phyloP scores from a whole-genome alignment of 225 moss, liverwort and hornwort genomes.

The Climacium dendroides region DNA sequence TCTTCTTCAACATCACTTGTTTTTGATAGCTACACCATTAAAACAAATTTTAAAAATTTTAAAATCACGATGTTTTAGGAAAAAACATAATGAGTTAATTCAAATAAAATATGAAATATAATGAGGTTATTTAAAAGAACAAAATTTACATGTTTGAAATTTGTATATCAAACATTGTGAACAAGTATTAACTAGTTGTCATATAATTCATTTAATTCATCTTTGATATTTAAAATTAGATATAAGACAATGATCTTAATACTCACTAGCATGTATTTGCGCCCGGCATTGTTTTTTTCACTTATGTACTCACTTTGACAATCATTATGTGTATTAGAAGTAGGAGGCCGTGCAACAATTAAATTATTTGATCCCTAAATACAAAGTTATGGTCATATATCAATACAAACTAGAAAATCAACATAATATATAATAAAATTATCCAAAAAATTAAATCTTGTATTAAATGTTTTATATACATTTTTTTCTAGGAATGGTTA shows the following conservation, averaged over 20 bases:
- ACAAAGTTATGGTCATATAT: neutral
- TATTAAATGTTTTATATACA: neutral
- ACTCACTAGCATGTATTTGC: conserved; percentile 23
- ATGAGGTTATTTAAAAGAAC: too few relatives aligned
- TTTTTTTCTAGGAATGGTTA: fast-evolving
- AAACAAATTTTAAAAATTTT: neutral
- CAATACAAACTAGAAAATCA: neutral
- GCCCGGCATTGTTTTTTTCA: neutral
- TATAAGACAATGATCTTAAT: neutral
- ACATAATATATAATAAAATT: too few relatives aligned
- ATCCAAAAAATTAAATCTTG: neutral
- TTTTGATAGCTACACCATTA: conserved; percentile 25
- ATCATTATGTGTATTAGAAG: conserved; percentile 10
- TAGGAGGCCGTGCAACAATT: neutral
- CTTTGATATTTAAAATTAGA: neutral
- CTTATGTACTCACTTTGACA: conserved; percentile 11
- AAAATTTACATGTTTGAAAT: neutral
- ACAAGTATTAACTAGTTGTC: neutral
- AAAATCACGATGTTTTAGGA: too few relatives aligned
- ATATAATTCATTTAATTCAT: neutral
- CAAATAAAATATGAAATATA: neutral
- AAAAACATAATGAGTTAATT: neutral
- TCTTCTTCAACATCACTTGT: conserved; percentile 49
- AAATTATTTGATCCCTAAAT: neutral
- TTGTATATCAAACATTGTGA: too few relatives aligned